phyloP scores from a whole-genome alignment of 1,139 yeast species.

The Candida labiduridarum region DNA sequence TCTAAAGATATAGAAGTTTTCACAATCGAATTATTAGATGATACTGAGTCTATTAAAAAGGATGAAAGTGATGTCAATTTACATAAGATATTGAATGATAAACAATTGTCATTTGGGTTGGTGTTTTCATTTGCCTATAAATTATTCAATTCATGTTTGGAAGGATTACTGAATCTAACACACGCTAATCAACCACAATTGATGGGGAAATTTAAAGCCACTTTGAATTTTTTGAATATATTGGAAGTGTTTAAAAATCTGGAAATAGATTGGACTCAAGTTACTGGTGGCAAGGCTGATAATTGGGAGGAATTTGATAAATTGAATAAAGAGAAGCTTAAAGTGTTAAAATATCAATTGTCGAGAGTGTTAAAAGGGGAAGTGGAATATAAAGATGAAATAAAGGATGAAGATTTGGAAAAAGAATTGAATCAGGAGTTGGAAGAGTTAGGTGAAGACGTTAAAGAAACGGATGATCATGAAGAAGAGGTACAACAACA shows the following conservation, averaged over 20 bases:
- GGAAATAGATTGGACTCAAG: conserved; percentile 32
- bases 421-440: conserved; percentile 32
- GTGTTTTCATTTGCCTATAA: conserved; percentile 63
- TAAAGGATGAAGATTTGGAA: conserved; percentile 32
- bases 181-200: conserved; percentile 25
- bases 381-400: conserved; percentile 27
- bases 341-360: conserved; percentile 43
- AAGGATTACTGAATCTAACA: conserved; percentile 28
- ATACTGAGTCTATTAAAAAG: conserved; percentile 56
- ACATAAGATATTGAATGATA: conserved; percentile 53
- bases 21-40: conserved; percentile 62
- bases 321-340: conserved; percentile 37
- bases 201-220: conserved; percentile 38
- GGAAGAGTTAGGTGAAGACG: conserved; percentile 15
- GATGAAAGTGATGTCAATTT: conserved; percentile 34
- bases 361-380: conserved; percentile 44
- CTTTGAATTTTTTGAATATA: conserved; percentile 38
- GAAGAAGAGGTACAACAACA: conserved; percentile 12
- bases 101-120: conserved; percentile 56
- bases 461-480: conserved; percentile 6
- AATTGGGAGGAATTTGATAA: conserved; percentile 28
- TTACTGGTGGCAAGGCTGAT: conserved; percentile 35
- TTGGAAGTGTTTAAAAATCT: conserved; percentile 30
- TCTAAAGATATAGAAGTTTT: conserved; percentile 56
- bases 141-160: conserved; percentile 55